Evolutionary conservation across 2,329 filamentous ascomycete genomes (phyloP).

Genomic region (Amesomyces nigricolor): DNA sequence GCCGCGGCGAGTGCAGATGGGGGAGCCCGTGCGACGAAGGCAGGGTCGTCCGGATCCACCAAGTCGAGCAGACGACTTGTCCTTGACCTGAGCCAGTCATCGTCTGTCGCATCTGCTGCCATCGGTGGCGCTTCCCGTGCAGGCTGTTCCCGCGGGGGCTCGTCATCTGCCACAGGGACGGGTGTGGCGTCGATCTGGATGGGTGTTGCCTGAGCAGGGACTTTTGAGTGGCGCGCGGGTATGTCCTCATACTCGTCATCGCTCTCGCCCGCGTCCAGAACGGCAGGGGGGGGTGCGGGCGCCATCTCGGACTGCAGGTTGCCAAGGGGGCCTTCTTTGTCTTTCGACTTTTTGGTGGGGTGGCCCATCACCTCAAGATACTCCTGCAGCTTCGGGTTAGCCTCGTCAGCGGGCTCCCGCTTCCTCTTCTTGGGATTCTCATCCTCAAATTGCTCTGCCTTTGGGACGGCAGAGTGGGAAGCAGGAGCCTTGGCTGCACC

Average conservation of each 20-base stretch:
- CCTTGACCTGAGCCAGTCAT: slow-evolving; percentile 85
- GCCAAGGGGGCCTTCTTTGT: slow-evolving; percentile 31
- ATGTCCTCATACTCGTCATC: slow-evolving; percentile 71
- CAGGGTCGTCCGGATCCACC: slow-evolving; percentile 63
- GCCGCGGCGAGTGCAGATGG: slow-evolving; percentile 17
- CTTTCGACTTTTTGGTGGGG: slow-evolving; percentile 58
- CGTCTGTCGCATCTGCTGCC: slow-evolving; percentile 55
- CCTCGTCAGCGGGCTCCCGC: slow-evolving; percentile 50
- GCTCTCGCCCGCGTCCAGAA: slow-evolving; percentile 49
- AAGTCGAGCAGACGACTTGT: slow-evolving; percentile 84
- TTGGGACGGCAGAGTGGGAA: slow-evolving; percentile 6
- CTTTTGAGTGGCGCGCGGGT: slow-evolving; percentile 47
- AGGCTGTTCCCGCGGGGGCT: slow-evolving; percentile 16
- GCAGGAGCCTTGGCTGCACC: slow-evolving; percentile 5
- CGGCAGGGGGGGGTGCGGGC: slow-evolving; percentile 15
- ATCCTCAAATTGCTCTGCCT: slow-evolving; percentile 18
- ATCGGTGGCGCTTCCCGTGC: slow-evolving; percentile 15
- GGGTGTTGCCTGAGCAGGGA: slow-evolving; percentile 34
- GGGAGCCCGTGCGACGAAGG: slow-evolving; percentile 23
- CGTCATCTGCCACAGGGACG: slow-evolving; percentile 10
- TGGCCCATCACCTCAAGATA: slow-evolving; percentile 75
- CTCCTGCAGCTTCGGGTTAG: slow-evolving; percentile 78
- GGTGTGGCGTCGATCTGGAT: slow-evolving; percentile 12
- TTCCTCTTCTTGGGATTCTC: slow-evolving; percentile 58
- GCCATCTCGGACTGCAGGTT: slow-evolving; percentile 2